Percentiles rank a stretch among this genome's conserved stretches.
Conservation (phyloP, 306 rosid species). For the Aeschynomene evenia region DNA sequence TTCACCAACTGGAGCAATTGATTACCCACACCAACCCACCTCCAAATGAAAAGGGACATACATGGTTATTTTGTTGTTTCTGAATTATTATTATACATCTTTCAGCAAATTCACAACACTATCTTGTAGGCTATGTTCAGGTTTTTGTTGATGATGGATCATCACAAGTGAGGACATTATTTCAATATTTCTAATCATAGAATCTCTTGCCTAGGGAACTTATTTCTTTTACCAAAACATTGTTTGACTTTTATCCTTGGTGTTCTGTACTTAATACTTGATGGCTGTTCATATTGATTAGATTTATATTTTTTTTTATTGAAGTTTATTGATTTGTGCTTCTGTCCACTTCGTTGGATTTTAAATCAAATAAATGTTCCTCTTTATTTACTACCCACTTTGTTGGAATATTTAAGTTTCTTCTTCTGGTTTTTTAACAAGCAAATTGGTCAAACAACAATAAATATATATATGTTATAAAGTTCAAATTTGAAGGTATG, state of each 20-base stretch:
- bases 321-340: slow-evolving; percentile 1
- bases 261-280: neutral
- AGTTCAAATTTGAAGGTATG: neutral
- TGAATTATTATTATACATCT: neutral
- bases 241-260: neutral
- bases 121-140: neutral
- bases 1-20: slow-evolving; percentile 6
- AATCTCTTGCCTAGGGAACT: neutral
- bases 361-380: too few relatives aligned
- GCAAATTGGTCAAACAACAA: slow-evolving; percentile 11
- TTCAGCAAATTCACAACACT: slow-evolving; percentile 8
- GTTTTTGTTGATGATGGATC: neutral
- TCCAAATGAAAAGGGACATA: neutral
- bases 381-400: neutral
- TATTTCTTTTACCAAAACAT: neutral
- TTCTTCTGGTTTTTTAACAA: neutral
- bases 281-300: too few relatives aligned
- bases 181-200: neutral
- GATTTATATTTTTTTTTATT: neutral
- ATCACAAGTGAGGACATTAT: neutral
- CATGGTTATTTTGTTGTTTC: too few relatives aligned
- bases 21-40: neutral
- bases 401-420: neutral
- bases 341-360: too few relatives aligned
- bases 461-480: neutral